phyloP scores from a whole-genome alignment of 2,329 filamentous ascomycete species.

The Rosellinia necatrix region DNA sequence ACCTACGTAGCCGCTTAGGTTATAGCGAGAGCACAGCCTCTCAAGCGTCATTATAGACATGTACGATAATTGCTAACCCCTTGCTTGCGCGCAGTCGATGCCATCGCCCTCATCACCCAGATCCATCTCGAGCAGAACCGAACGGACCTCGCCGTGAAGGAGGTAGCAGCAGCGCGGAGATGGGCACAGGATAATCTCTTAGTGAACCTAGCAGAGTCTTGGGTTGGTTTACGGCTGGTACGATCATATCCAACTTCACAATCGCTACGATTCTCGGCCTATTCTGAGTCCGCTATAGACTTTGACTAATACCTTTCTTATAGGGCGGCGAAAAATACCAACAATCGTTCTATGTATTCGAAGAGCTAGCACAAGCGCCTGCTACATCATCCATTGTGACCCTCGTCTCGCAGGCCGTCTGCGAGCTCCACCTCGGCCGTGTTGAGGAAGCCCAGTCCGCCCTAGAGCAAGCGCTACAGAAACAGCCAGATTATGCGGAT shows the following conservation, averaged over 20 bases:
- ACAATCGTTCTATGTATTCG: constrained; percentile 95
- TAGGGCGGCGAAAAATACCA: constrained; percentile 96
- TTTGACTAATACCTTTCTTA: constrained; percentile 7
- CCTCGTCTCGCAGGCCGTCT: constrained; percentile 85
- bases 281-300: no score
- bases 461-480: constrained; percentile 76
- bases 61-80: neutral
- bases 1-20: neutral
- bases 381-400: constrained; percentile 76
- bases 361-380: constrained; percentile 89
- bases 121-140: constrained; percentile 92
- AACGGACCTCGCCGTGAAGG: constrained; percentile 86
- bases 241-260: constrained; percentile 35
- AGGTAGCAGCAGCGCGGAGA: constrained; percentile 81
- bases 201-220: constrained; percentile 93
- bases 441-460: constrained; percentile 88
- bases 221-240: constrained; percentile 88
- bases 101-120: constrained; percentile 86
- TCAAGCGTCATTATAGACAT: neutral
- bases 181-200: constrained; percentile 96
- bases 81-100: constrained; percentile 56
- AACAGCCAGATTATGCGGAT: constrained; percentile 72
- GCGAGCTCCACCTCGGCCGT: constrained; percentile 87
- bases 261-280: neutral
- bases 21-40: neutral